Evolutionary conservation across 1,284 basidiomycete species (phyloP).

Genomic region (Malassezia dermatis): DNA sequence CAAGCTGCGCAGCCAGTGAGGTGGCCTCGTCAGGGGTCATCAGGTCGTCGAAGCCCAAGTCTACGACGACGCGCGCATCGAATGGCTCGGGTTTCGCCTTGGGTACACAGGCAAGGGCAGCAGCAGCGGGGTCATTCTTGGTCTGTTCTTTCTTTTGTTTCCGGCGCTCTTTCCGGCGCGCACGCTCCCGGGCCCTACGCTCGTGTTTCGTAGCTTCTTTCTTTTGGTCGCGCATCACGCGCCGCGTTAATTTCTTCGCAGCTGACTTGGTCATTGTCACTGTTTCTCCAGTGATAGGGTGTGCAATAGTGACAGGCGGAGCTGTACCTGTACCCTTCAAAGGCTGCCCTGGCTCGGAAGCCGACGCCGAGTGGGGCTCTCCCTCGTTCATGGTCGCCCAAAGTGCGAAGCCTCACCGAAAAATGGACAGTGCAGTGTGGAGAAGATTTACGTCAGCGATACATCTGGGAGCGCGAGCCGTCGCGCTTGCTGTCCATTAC

Average conservation of each 20-base stretch:
- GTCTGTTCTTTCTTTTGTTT: background rate
- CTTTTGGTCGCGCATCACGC: slow-evolving; percentile 50
- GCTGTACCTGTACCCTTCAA: background rate
- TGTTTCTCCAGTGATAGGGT: slow-evolving; percentile 8
- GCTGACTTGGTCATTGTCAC: slow-evolving; percentile 61
- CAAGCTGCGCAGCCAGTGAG: slow-evolving; percentile 76
- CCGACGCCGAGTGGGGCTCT: background rate
- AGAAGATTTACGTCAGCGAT: background rate
- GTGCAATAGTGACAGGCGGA: slow-evolving; percentile 5
- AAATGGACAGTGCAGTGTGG: background rate
- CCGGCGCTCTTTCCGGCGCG: slow-evolving; percentile 50
- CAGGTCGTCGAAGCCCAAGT: slow-evolving; percentile 84
- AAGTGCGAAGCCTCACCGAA: background rate
- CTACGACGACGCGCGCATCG: slow-evolving; percentile 61
- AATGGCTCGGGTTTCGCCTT: slow-evolving; percentile 50
- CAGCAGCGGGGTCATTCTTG: slow-evolving; percentile 48
- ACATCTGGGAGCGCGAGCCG: background rate
- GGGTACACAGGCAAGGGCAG: slow-evolving; percentile 50
- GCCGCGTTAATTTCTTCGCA: slow-evolving; percentile 63
- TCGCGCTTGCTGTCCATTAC: background rate
- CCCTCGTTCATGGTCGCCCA: background rate
- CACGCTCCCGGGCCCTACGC: slow-evolving; percentile 59
- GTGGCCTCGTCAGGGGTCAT: slow-evolving; percentile 91
- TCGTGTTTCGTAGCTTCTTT: slow-evolving; percentile 62
- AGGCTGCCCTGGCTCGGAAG: background rate